A percentile compares a stretch with the other conserved stretches of the same genome.
Conservation (phyloP, 768 basidiomycete species). For the Strobilomyces echinocephalus region DNA sequence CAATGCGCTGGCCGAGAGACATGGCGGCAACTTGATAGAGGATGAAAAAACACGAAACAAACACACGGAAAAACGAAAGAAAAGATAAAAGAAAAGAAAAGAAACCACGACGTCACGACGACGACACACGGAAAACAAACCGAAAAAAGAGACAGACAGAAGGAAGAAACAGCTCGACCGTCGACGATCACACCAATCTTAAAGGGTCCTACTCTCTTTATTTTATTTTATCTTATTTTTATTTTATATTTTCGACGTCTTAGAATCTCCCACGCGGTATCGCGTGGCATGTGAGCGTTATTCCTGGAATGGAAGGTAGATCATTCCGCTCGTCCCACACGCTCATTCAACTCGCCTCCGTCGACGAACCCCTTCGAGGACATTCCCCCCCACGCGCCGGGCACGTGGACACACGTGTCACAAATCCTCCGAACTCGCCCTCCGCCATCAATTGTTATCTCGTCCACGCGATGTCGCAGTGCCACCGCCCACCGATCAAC, state of each 20-base stretch:
- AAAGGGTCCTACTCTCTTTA: not conserved
- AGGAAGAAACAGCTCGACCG: not conserved
- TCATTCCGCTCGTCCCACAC: not conserved
- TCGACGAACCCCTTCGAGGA: not conserved
- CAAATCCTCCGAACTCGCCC: not conserved
- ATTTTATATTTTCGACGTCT: not conserved
- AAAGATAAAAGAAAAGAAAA: not conserved
- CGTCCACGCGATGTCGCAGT: not conserved
- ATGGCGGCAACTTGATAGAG: conserved; percentile 5
- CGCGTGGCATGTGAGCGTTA: conserved; percentile 20
- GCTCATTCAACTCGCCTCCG: not conserved
- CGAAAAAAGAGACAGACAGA: not conserved
- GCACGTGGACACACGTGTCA: conserved; percentile 20
- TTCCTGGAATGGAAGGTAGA: not conserved
- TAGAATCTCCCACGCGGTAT: conserved; percentile 22
- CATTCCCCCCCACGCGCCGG: not conserved
- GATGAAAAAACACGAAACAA: conserved; percentile 14
- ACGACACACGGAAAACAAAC: not conserved
- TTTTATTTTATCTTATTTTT: conserved; percentile 14
- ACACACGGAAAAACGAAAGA: not conserved
- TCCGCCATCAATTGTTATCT: not conserved
- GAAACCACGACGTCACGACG: not conserved
- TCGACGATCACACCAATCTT: not conserved
- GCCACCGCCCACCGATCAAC: not conserved
- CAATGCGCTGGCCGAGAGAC: conserved; percentile 26